A percentile compares a stretch with the other conserved stretches of the same genome.
Conservation (phyloP, 306 rosid species). For the Lathyrus aphaca region DNA sequence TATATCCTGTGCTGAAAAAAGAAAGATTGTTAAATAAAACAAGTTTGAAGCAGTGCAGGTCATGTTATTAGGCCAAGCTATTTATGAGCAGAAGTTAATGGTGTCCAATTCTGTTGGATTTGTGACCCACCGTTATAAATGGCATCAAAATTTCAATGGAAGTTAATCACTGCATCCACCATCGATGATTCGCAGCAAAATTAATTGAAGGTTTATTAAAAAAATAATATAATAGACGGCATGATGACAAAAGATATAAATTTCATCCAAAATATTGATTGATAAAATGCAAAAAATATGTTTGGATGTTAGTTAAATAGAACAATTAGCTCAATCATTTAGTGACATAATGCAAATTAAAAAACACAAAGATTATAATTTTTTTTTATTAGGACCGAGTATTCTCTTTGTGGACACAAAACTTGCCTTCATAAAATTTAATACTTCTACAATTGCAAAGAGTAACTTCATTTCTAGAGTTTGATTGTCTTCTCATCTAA, state of each 20-base stretch:
- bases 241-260: background rate
- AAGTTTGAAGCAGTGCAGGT: constrained; percentile 49
- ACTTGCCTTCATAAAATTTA: too few relatives aligned
- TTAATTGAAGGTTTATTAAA: background rate
- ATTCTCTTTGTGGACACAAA: too few relatives aligned
- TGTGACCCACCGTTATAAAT: constrained; percentile 82
- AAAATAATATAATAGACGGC: background rate
- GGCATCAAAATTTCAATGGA: constrained; percentile 52
- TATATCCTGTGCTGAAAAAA: constrained; percentile 4
- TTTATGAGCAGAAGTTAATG: constrained; percentile 78
- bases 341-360: too few relatives aligned
- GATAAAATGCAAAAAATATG: background rate
- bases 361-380: too few relatives aligned
- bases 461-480: too few relatives aligned
- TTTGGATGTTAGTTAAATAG: background rate
- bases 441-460: too few relatives aligned
- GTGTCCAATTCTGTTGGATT: constrained; percentile 69
- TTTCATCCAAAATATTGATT: background rate
- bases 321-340: too few relatives aligned
- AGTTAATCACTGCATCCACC: constrained; percentile 33
- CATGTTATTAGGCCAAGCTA: constrained; percentile 65
- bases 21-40: constrained; percentile 9
- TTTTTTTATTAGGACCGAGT: too few relatives aligned
- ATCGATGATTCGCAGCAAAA: background rate
- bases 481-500: too few relatives aligned